Base-by-base conservation (phyloP, 129 eudicot species). In the Calendula officinalis region DNA sequence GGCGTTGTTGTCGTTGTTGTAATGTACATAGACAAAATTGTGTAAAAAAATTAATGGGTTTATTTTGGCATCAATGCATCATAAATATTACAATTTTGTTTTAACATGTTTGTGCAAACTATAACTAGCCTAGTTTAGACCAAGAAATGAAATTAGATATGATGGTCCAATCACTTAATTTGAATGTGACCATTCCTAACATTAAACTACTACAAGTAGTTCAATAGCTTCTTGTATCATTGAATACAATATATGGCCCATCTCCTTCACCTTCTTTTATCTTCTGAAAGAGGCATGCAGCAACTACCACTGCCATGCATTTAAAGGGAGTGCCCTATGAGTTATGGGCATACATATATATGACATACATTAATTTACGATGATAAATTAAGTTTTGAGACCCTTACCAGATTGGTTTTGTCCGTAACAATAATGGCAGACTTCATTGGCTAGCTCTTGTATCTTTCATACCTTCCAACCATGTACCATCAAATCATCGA, bases 281-380 rank as follows among this genome's bases (percentile, higher is more conserved):
- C 64, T 38, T 38, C 35, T 43, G 54, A 63, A 63, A 44, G 40
- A 30, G 8, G 33, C 55, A 63, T 47, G 38, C 53, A 43, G 12
- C 68, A 63, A 43, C 56, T 35, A 27, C 56, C 8, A 43, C 56
- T 45, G 43, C 38, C 68, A 40, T 63, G 43, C 43, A 60, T 60
- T 60, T 39, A 60, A 39, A n/a, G 50, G 36, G 12, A 40, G n/a
- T 52, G 57, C 27, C 57, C 36, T 52, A 5, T 52, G 34, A 6
- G 36, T 52, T 16, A 52, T 52, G 57, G 57, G 57, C 35, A 52
- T 15, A 49, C n/a, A 13, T 49, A 49, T 22, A 22, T 22, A 22
- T 22, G 2, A 22, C 30, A 22, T 2, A 22, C 30, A 22, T 22
- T 22, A 22, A 22, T 22, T 22, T 22, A 22, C 30, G 30, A 22